phyloP scores from a whole-genome alignment of 73 alveolate genomes.

The Paramecium pentaurelia region DNA sequence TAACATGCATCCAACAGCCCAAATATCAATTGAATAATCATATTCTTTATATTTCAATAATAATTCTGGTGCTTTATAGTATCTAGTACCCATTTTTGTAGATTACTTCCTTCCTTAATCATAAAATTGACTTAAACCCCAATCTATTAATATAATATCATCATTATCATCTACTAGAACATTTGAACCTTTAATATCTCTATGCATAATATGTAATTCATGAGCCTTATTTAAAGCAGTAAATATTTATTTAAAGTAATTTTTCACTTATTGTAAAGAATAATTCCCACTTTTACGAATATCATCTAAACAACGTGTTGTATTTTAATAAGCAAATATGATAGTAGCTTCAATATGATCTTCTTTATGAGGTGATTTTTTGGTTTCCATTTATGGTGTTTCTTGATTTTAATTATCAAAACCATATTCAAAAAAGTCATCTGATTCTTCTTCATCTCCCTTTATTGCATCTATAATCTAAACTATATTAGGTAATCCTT shows the following conservation, averaged over 20 bases:
- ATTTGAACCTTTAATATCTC: constrained; percentile 1
- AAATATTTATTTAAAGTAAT: background rate
- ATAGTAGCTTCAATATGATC: background rate
- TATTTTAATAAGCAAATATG: background rate
- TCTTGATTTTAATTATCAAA: background rate
- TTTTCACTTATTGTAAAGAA: background rate
- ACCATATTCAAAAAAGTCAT: background rate
- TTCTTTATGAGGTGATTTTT: background rate
- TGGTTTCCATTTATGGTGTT: background rate
- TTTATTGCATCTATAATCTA: background rate
- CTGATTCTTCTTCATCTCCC: background rate
- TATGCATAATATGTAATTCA: background rate
- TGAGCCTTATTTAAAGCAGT: background rate
- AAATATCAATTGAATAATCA: constrained; percentile 74
- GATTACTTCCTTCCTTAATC: background rate
- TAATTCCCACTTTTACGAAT: background rate
- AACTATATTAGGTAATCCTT: background rate
- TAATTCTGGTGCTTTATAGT: constrained; percentile 79
- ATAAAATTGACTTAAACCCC: constrained; percentile 8
- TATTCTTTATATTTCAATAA: constrained; percentile 67
- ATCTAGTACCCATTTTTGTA: constrained; percentile 61
- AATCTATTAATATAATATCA: background rate
- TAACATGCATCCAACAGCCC: constrained; percentile 74
- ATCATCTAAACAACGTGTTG: background rate
- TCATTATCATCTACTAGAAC: background rate